phyloP scores from a whole-genome alignment of 2,329 filamentous ascomycete genomes.

The Penicillium sp. region DNA sequence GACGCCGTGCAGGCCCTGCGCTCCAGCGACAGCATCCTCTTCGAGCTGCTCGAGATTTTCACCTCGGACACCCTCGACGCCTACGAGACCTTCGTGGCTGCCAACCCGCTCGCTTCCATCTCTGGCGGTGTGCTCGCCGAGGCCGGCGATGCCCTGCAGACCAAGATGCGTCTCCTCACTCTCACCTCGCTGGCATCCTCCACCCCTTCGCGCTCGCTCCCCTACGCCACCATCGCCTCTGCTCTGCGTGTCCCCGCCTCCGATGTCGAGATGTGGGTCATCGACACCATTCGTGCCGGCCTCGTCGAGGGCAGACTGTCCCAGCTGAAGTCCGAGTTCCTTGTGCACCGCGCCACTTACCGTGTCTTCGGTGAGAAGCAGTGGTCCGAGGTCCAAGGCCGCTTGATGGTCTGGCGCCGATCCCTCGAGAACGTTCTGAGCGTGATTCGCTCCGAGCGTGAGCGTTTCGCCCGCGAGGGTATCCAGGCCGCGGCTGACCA shows the following conservation, averaged over 20 bases:
- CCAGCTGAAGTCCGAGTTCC: conserved; percentile 87
- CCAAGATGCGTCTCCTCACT: conserved; percentile 94
- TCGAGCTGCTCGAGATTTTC: conserved; percentile 93
- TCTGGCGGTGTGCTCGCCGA: conserved; percentile 81
- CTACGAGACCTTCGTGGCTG: conserved; percentile 88
- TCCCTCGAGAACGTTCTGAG: conserved; percentile 75
- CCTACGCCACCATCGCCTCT: conserved; percentile 80
- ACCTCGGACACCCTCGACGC: conserved; percentile 91
- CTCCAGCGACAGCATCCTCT: conserved; percentile 79
- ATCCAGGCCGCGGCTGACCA: conserved; percentile 56
- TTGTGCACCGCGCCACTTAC: conserved; percentile 94
- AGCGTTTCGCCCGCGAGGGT: conserved; percentile 70
- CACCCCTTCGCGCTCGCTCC: conserved; percentile 78
- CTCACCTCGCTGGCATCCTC: conserved; percentile 85
- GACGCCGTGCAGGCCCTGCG: conserved; percentile 81
- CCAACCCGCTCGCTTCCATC: conserved; percentile 53
- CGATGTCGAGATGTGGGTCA: conserved; percentile 97
- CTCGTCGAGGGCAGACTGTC: conserved; percentile 95
- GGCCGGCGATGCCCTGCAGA: conserved; percentile 73
- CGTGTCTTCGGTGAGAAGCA: conserved; percentile 97
- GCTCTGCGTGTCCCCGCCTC: conserved; percentile 77
- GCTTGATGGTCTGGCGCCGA: conserved; percentile 86
- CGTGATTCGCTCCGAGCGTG: conserved; percentile 77
- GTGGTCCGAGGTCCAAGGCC: conserved; percentile 89
- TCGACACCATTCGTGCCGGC: conserved; percentile 93